These are phyloP conservation scores for Tulasnella sp. DNA, from an alignment of 768 basidiomycete genomes.

Conservation along the genomic window DNA sequence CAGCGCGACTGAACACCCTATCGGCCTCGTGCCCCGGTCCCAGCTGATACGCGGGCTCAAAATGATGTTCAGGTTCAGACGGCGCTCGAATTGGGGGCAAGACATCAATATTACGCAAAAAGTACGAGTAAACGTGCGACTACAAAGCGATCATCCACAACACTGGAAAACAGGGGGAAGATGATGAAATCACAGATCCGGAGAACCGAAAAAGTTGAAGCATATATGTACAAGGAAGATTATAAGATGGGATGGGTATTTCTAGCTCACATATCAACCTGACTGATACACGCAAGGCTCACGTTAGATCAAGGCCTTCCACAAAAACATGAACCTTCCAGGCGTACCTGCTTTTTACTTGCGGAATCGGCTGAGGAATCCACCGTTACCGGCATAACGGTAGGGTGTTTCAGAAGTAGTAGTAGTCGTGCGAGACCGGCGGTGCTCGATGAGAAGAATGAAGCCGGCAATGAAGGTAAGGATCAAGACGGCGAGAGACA, in stretches of 20 bases:
- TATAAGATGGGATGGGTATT: background rate
- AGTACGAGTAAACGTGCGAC: background rate
- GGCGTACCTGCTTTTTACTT: background rate
- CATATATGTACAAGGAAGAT: background rate
- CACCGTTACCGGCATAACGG: background rate
- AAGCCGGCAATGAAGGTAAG: constrained; percentile 53
- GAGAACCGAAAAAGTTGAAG: background rate
- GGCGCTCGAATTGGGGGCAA: background rate
- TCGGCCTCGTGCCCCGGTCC: background rate
- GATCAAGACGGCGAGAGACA: constrained; percentile 56
- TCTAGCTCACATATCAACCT: background rate
- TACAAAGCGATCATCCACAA: background rate
- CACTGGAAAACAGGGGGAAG: background rate
- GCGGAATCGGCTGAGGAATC: background rate
- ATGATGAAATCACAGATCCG: background rate
- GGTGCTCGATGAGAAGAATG: constrained; percentile 59
- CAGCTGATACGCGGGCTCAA: background rate
- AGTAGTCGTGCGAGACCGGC: constrained; percentile 29
- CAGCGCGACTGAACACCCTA: background rate
- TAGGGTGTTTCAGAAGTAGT: background rate
- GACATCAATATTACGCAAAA: background rate
- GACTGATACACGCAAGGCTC: too few relatives aligned
- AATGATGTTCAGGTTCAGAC: background rate
- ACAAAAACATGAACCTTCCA: background rate
- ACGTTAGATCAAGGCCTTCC: too few relatives aligned